Base-by-base conservation (phyloP, 148 eudicot species). In the Rhododendron molle region DNA sequence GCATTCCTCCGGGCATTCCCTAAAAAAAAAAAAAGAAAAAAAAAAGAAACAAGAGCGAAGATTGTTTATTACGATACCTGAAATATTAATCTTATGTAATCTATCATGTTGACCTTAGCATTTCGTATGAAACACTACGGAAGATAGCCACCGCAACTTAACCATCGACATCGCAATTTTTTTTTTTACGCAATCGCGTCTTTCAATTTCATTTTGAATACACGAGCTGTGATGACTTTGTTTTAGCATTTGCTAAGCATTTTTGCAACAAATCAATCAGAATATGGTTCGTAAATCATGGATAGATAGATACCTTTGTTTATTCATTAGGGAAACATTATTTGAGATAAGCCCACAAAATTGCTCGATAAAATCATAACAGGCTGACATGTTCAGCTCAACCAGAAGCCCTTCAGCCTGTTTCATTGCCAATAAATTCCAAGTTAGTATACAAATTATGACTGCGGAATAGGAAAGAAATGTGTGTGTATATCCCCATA, bases 1-100 rank as follows among this genome's bases (percentile, higher is more conserved):
- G 89, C 99, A 97, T 49, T 93, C 94, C 85, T 95, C 97, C 4
- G 95, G 98, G 80, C 98, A 97, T 84, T 93, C 97, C 76, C 99
- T 97, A 84, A 14, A 43, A 60, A 84, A 16, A 67, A 7, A 7
- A n/a, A 65, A 65, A 65, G 1, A 60, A 84, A 16, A 67, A 7
- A 7, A n/a, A 65, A 65, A 65, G 1, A 20, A 5, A 56, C 4
- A 5, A 3, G 13, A 3, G 73, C 32, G 14, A 26, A 65, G 4
- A 65, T 32, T 14, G 76, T 71, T 30, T 21, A 67, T 26, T 67
- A 12, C 73, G 11, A 26, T 67, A 26, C 34, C 15, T 10, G 32
- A 67, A 67, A 26, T 26, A 54, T 16, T 16, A 0, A 15, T 16
- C 21, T 21, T 23, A 62, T 62, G 12, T 7, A 23, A 20, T 58